These are phyloP conservation scores for Scedosporium apiospermum DNA, from an alignment of 2,329 filamentous ascomycete genomes.

Conservation along the genomic window DNA sequence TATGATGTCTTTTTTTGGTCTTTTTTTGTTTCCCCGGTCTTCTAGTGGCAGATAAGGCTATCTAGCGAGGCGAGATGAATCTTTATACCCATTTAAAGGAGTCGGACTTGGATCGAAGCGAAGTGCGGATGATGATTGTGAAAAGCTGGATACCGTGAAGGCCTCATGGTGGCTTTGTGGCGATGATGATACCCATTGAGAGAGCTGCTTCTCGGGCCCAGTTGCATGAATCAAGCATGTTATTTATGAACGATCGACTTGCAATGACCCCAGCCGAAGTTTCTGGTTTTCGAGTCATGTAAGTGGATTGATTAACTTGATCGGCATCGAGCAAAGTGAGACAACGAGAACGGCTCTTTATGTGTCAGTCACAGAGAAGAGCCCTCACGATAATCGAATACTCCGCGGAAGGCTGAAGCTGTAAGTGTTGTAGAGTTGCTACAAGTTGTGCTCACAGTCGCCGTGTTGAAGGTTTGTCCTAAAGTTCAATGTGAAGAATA, in stretches of 20 bases:
- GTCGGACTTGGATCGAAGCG: background rate
- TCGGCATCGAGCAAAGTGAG: background rate
- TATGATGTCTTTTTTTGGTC: background rate
- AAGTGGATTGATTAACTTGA: too few relatives aligned
- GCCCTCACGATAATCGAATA: too few relatives aligned
- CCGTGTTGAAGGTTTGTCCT: too few relatives aligned
- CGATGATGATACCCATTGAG: too few relatives aligned
- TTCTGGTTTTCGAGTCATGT: too few relatives aligned
- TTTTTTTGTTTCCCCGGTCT: background rate
- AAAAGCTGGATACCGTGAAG: background rate
- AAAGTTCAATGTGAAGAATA: background rate
- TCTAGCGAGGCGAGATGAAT: background rate
- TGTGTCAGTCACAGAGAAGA: background rate
- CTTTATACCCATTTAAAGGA: background rate
- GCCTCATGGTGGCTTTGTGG: background rate
- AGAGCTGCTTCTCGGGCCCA: too few relatives aligned
- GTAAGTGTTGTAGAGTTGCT: background rate
- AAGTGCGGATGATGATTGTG: background rate
- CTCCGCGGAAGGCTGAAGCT: too few relatives aligned
- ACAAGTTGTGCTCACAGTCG: background rate
- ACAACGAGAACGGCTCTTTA: background rate
- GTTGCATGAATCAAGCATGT: too few relatives aligned
- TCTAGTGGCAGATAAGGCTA: background rate
- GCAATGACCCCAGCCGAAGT: background rate
- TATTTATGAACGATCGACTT: too few relatives aligned